Base-by-base conservation (phyloP, 345 rosid species). In the Garcia nutans region DNA sequence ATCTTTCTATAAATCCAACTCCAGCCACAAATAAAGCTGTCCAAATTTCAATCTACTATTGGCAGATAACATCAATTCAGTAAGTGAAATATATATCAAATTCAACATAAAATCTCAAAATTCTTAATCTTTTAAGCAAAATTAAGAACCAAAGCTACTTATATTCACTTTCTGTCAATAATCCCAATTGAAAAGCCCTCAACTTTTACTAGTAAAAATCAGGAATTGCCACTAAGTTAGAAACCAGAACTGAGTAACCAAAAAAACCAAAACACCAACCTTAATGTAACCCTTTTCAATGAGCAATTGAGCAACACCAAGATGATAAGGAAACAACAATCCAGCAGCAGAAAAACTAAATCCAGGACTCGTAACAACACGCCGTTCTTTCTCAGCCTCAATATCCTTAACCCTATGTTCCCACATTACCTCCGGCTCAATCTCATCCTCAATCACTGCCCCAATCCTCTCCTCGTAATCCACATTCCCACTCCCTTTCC, bases 321-420 rank as follows among this genome's bases (percentile, higher is more conserved):
- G 97, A 84, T 93, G 98, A 78, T 90, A 93, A 72, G 99, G 98
- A 71, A 95, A 91, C 92, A 95, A 78, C 78, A 93, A 90, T 6
- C 99, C 98, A 56, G 97, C 98, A 19, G 94, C 99, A 61, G 98
- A 95, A 84, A 95, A 95, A 77, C 98, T 91, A 83, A 95, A 93
- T 12, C 99, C 98, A 28, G 97, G 99, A 77, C 93, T 95, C 2
- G 97, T 91, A 60, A 93, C 82, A 16, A 90, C 76, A 33, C 82
- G 84, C 68, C 93, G 84, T 85, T 85, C 81, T 73, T 82, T 86
- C 89, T 95, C 99, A 10, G 97, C 99, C 72, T 93, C 92, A 13
- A 87, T 82, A 76, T 95, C 97, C 77, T 89, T 91, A 54, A 86
- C 69, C 76, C 94, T 86, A 74, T 90, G 97, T 74, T 93, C 96